Evolutionary conservation across 306 rosid species (phyloP), one percentile per base, ranked within the genome.

Genomic region (Sicyos baderoa): DNA sequence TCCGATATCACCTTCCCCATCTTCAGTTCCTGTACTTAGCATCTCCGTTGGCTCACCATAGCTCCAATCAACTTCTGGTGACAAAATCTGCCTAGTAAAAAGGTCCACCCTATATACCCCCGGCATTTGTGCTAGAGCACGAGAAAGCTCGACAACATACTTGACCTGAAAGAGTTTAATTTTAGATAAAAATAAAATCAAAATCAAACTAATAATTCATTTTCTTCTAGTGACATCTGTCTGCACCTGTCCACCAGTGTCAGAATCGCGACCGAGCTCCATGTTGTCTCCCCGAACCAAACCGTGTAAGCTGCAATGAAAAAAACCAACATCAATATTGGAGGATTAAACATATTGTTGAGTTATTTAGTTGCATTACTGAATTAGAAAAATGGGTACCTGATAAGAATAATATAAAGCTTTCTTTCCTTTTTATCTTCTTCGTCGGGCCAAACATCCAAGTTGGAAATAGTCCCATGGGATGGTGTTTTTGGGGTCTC

Each of bases 191-290:
- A 14, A 27, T 18, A 23, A 25, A 13, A 29, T 27, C 13, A 50
- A 2, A 51, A 35, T 45, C 22, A 22, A 22, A 25, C 2, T 7
- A 47, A 14, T 14, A 7, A 21, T 47, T 22, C 22, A 44, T 13
- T 21, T 65, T 65, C 40, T 65, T 45, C 51, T 11, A 65, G n/a
- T 47, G 29, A 69, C 21, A 51, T 51, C 1, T 9, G 5, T 25
- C 18, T 21, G 25, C 79, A 90, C 97, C 97, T 91, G 96, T 71
- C 97, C 97, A 49, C 97, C 97, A 1, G 96, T 91, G 72, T 91
- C 97, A 29, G 96, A 91, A 83, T 91, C 97, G 42, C 93, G 86
- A 45, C 97, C 97, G 44, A 91, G 97, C 80, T 91, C 97, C 96
- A 88, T 91, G 77, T 91, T 91, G 76, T 91, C 93, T 68, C 93